These are phyloP conservation scores for Hapsidospora chrysogenum DNA, from an alignment of 495 filamentous ascomycete genomes.

Conservation along the genomic window DNA sequence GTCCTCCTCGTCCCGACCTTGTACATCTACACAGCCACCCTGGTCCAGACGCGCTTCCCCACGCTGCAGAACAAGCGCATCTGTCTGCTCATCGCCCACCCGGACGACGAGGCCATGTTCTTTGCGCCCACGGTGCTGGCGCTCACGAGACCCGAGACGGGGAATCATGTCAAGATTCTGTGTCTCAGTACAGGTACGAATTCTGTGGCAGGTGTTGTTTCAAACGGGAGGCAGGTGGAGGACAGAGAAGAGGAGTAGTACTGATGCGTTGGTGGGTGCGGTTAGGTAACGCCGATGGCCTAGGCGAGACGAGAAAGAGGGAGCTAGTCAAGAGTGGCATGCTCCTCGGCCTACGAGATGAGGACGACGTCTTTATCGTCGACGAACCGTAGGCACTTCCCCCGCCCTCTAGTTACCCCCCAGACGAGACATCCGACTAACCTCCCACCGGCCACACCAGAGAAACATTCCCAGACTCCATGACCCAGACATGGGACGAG, in stretches of 20 bases:
- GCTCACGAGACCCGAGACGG: slow-evolving; percentile 51
- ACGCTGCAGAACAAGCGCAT: slow-evolving; percentile 63
- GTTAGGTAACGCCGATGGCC: slow-evolving; percentile 65
- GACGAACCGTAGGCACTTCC: slow-evolving; percentile 39
- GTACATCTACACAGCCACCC: slow-evolving; percentile 40
- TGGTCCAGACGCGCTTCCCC: slow-evolving; percentile 43
- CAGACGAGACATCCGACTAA: background rate
- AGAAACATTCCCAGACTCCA: slow-evolving; percentile 70
- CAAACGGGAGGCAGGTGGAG: background rate
- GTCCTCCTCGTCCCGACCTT: slow-evolving; percentile 42
- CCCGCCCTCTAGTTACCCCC: background rate
- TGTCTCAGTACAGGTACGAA: slow-evolving; percentile 67
- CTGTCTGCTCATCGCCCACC: slow-evolving; percentile 85
- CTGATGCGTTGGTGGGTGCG: background rate
- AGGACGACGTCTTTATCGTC: slow-evolving; percentile 64
- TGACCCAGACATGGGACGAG: slow-evolving; percentile 60
- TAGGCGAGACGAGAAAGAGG: slow-evolving; percentile 63
- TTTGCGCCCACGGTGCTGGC: slow-evolving; percentile 79
- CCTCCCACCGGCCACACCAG: background rate
- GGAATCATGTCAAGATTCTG: slow-evolving; percentile 85
- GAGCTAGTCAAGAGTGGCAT: slow-evolving; percentile 68
- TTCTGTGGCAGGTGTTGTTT: background rate
- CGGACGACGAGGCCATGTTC: slow-evolving; percentile 99
- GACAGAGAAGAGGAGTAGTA: background rate
- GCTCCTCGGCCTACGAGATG: slow-evolving; percentile 51